Evolutionary conservation across 2,329 filamentous ascomycete species (phyloP), one percentile per base, ranked within the genome.

Genomic region (Penicillium rolfsii): DNA sequence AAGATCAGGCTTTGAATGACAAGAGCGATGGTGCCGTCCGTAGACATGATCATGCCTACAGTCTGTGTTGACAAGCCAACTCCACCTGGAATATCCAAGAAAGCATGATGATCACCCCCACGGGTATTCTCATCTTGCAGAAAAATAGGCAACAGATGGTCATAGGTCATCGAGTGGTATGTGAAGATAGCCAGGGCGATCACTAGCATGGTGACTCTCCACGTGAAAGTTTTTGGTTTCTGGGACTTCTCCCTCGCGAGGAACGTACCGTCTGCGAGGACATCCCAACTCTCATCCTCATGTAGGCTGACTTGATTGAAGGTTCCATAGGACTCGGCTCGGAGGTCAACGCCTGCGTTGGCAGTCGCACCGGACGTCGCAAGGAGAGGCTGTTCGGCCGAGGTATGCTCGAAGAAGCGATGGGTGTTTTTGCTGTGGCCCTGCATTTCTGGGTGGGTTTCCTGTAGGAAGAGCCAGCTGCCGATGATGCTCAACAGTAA

Each of bases 131-230:
- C 72, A 69, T 97, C 93, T 74, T 97, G 93, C 55, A 97, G 87
- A 78, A 97, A 97, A 61, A 97, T 97, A 7, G 93, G 93, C 57
- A 97, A 83, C 0, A 97, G 84, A 73, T 96, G 91, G 72, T 97
- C 94, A 77, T 91, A 97, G 0, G 90, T 93, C 93, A 97, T 97
- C 40, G 90, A 92, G 77, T 97, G 93, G 74, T 96, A 96, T 4
- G 92, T 95, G 79, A 96, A 97, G 64, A 97, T 91, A 48, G 90
- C 91, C 52, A 97, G 80, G 1, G 93, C 89, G n/a, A 92, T 71
- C 41, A 95, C 87, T 56, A 97, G 85, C 76, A 90, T 88, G 66
- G 91, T 81, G 62, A 97, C 88, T 43, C 85, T 85, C 76, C 79
- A 82, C 1, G 84, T 88, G 67, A 89, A 86, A 55, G 84, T 81